Percentiles rank a stretch among this genome's conserved stretches.
Conservation (phyloP, 495 filamentous ascomycete species). For the Niebla homalea region DNA sequence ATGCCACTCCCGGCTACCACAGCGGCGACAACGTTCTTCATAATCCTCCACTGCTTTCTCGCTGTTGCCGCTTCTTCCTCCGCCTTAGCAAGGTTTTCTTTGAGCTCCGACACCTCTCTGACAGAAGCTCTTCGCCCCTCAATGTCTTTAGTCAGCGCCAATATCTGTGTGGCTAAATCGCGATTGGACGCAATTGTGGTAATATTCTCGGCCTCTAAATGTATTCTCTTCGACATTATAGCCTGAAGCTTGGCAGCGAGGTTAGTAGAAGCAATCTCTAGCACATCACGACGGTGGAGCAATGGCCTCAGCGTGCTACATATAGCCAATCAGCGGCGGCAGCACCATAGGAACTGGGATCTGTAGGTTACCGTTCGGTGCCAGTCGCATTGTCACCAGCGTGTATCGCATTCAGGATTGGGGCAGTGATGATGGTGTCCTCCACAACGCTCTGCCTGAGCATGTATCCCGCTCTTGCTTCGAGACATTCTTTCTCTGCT, state of each 20-base stretch:
- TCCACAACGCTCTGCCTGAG: conserved; percentile 54
- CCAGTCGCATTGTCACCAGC: conserved; percentile 48
- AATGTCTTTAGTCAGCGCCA: conserved; percentile 46
- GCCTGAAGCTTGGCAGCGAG: conserved; percentile 37
- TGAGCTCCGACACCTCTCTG: conserved; percentile 36
- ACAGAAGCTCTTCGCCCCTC: conserved; percentile 36
- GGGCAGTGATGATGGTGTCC: conserved; percentile 53
- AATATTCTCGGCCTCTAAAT: conserved; percentile 42
- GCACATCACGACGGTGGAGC: conserved; percentile 52
- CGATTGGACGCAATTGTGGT: conserved; percentile 44
- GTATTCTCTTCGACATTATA: conserved; percentile 34
- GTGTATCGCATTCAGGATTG: conserved; percentile 65
- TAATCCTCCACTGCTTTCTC: conserved; percentile 51
- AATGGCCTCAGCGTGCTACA: conserved; percentile 50
- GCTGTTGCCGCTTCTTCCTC: conserved; percentile 43
- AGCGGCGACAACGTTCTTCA: conserved; percentile 61
- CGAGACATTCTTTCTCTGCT: conserved; percentile 51
- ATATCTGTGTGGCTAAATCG: conserved; percentile 43
- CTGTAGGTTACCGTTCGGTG: conserved; percentile 47
- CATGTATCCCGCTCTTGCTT: conserved; percentile 53
- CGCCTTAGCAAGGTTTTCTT: conserved; percentile 38
- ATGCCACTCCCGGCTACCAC: conserved; percentile 73
- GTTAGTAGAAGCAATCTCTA: conserved; percentile 45
- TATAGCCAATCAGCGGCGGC: conserved; percentile 5
- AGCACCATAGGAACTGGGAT: neutral